Evolutionary conservation across 106 monocot species (phyloP), one percentile per base, ranked within the genome.

Genomic region (Gastrodia elata): DNA sequence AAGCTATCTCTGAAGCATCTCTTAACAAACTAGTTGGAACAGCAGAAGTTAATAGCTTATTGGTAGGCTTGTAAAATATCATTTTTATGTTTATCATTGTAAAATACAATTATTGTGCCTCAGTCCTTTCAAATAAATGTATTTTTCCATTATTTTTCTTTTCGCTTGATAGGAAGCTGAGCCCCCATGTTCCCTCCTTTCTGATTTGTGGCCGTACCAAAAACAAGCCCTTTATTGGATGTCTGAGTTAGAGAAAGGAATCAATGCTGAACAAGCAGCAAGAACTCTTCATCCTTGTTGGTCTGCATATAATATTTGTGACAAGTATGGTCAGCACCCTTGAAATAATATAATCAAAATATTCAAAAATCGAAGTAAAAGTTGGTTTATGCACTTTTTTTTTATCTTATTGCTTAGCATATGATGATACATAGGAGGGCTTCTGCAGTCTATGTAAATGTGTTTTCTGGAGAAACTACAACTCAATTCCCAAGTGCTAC

Each of bases 141-240:
- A 49, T 3, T 38, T 76, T n/a, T 43, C 16, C 26, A 25, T 57
- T 16, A 44, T 77, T 39, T 61, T 39, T 48, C 4, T 32, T 4
- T 37, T 32, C 64, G 28, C 38, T 71, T 59, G 8, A 30, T 72
- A 94, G 94, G 94, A 94, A 83, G 87, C 89, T 74, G 77, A 91
- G 8, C 83, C 91, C 6, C 88, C 91, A 8, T 68, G 41, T 8
- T 82, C 83, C 3, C 83, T 94, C 34, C 65, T 81, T 26, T 89
- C 81, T 77, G 78, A 77, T 32, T 86, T 94, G 55, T 70, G 82
- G 35, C 84, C 88, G 30, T 94, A 94, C 65, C 94, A 91, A 68
- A 95, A 89, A 32, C 87, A 95, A 76, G 94, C 91, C 20, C 85
- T 91, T 15, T 67, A 85, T 39, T 95, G 94, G 91, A 95, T 95